Evolutionary conservation across 352 stramenopile species (phyloP).

Genomic region (Saprolegnia parasitica): DNA sequence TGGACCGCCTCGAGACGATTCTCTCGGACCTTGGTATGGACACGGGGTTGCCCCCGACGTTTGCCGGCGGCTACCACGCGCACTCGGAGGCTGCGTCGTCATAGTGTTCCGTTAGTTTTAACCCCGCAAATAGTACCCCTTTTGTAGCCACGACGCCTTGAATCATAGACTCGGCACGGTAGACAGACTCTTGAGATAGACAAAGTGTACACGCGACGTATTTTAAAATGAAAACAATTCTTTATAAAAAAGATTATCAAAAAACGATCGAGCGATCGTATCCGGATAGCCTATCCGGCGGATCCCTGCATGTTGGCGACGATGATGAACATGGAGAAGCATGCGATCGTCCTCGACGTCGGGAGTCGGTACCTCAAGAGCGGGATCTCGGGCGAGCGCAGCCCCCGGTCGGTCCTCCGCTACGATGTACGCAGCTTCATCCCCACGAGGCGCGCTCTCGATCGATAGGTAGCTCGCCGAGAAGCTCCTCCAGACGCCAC

Average conservation of each 20-base stretch:
- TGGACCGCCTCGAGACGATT: conserved; percentile 67
- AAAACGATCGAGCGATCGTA: background rate
- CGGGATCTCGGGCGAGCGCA: conserved; percentile 69
- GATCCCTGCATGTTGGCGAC: background rate
- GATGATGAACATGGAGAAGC: conserved; percentile 29
- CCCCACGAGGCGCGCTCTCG: background rate
- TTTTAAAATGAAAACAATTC: too few relatives aligned
- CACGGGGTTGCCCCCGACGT: conserved; percentile 79
- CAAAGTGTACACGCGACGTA: too few relatives aligned
- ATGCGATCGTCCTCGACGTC: conserved; percentile 73
- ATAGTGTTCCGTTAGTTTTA: background rate
- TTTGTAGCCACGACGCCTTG: too few relatives aligned
- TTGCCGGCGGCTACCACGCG: conserved; percentile 74
- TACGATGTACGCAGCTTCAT: conserved; percentile 49
- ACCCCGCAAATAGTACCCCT: background rate
- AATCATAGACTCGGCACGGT: too few relatives aligned
- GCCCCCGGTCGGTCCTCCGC: conserved; percentile 53
- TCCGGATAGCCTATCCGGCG: background rate
- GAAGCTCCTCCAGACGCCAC: conserved; percentile 38
- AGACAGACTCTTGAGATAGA: too few relatives aligned
- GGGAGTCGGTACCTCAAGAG: conserved; percentile 60
- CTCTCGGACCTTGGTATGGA: conserved; percentile 63
- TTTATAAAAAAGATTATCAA: too few relatives aligned
- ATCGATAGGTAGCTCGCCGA: conserved; percentile 43
- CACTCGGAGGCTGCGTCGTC: background rate